Conservation (phyloP, 345 rosid species). For the Eucalyptus melliodora region DNA sequence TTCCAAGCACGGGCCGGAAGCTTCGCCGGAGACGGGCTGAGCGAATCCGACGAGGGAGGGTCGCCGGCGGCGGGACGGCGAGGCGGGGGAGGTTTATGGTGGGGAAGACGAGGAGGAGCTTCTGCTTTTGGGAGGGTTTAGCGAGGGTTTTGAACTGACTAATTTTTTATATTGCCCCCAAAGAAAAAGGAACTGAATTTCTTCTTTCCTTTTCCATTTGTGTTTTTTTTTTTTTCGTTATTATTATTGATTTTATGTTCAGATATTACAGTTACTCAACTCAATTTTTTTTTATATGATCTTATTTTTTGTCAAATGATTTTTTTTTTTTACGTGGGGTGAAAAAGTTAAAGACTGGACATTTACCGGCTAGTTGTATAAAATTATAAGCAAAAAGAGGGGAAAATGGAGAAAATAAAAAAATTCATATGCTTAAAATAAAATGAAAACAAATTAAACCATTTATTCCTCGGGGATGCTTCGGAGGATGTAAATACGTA, state of each 20-base stretch:
- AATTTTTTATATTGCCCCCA: accelerated
- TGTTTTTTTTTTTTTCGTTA: background rate
- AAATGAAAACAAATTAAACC: background rate
- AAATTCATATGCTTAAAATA: background rate
- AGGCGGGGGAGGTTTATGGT: background rate
- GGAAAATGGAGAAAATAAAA: background rate
- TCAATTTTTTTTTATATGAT: background rate
- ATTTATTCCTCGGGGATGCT: no score
- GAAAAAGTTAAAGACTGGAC: background rate
- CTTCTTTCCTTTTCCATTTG: background rate
- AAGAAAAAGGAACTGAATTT: background rate
- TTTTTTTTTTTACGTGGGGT: background rate
- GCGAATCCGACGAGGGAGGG: background rate
- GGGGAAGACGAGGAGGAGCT: background rate
- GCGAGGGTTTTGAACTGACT: background rate
- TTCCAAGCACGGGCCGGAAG: background rate
- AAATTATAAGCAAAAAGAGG: background rate
- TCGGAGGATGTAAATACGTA: background rate
- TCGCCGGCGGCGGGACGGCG: background rate
- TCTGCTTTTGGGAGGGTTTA: background rate
- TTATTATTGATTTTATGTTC: background rate
- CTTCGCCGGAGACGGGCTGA: background rate
- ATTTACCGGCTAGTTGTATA: background rate
- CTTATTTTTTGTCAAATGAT: background rate
- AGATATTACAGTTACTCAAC: background rate